These are phyloP conservation scores for Ophiostoma ulmi DNA, from an alignment of 2,329 filamentous ascomycete species.

Conservation along the genomic window DNA sequence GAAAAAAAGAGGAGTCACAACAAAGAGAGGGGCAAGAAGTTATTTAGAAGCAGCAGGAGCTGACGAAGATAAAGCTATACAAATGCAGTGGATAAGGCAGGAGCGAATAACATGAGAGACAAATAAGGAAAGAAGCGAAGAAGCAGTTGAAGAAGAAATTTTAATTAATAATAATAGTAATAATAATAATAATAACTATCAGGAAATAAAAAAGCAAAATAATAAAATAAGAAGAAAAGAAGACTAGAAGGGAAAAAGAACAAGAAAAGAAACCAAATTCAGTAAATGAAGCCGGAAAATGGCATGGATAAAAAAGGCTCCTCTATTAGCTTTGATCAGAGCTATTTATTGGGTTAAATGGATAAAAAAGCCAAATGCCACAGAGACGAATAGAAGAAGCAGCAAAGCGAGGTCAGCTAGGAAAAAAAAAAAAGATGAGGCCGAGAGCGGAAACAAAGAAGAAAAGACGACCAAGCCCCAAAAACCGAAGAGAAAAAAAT, in stretches of 20 bases:
- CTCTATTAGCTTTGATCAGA: background rate
- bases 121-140: background rate
- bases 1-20: background rate
- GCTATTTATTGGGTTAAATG: background rate
- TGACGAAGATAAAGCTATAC: constrained; percentile 4
- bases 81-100: background rate
- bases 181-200: too few species aligned
- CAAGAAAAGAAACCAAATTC: background rate
- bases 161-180: too few species aligned
- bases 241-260: background rate
- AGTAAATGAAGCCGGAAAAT: background rate
- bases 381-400: constrained; percentile 1
- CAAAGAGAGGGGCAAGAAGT: constrained; percentile 9
- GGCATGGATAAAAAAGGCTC: background rate
- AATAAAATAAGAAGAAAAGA: background rate
- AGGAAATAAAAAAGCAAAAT: background rate
- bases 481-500: background rate
- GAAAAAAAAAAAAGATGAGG: background rate
- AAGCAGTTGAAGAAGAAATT: background rate
- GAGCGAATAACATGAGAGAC: background rate
- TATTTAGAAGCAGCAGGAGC: constrained; percentile 7
- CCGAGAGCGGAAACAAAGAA: constrained; percentile 13
- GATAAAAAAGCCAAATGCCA: background rate
- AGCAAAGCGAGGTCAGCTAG: background rate
- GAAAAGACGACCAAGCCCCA: background rate